A percentile compares a stretch with the other conserved stretches of the same genome.
Conservation (phyloP, 2,329 filamentous ascomycete genomes). For the Trichocomaceae sp. region DNA sequence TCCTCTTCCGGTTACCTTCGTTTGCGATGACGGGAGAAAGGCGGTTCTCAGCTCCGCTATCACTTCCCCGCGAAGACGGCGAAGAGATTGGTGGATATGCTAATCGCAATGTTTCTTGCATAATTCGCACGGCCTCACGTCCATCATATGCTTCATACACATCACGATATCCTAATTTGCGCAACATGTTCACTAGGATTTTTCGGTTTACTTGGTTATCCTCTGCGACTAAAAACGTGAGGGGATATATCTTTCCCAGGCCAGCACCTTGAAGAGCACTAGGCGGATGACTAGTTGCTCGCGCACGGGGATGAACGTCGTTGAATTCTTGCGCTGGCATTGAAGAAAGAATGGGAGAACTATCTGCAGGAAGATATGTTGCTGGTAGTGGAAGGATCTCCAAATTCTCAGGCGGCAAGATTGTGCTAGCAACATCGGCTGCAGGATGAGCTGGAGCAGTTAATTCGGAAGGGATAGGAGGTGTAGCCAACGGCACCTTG, state of each 20-base stretch:
- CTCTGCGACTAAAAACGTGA: constrained; percentile 64
- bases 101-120: constrained; percentile 41
- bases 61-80: constrained; percentile 13
- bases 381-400: constrained; percentile 3
- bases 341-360: neutral
- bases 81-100: constrained; percentile 16
- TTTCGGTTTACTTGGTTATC: constrained; percentile 67
- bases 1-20: constrained; percentile 20
- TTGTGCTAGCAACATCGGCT: neutral
- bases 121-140: constrained; percentile 58
- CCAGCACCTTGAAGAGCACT: constrained; percentile 46
- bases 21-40: constrained; percentile 16
- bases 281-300: constrained; percentile 21
- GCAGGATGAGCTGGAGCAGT: neutral
- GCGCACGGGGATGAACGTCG: constrained; percentile 18
- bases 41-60: constrained; percentile 17
- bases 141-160: constrained; percentile 63
- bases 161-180: constrained; percentile 58
- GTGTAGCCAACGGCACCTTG: constrained; percentile 25
- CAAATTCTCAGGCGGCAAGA: neutral
- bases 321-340: neutral
- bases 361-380: neutral
- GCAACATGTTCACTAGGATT: constrained; percentile 59
- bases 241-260: constrained; percentile 53
- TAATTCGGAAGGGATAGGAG: neutral